Evolutionary conservation across 169 alveolate species (phyloP), one percentile per base, ranked within the genome.

Genomic region (Cryptosporidium canis): DNA sequence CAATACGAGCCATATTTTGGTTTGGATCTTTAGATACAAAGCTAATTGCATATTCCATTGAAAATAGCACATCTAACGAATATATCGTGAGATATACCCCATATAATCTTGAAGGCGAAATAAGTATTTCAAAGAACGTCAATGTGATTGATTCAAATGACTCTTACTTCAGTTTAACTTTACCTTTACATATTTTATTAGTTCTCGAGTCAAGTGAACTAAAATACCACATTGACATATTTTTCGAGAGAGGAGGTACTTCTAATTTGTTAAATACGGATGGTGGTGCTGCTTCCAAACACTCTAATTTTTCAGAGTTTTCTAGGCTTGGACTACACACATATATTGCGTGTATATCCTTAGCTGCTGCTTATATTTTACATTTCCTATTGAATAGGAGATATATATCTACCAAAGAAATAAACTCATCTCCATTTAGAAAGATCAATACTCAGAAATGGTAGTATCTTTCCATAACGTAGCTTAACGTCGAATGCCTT

Each of bases 361-460:
- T 67, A 7, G 37, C 48, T 45, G 33, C 18, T 27, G 12, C 53
- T 31, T 48, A 66, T 9, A 35, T 51, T 18, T 31, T 70, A 6
- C 33, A 70, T 29, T 37, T 70, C n/a, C 18, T 35, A 1, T 39
- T 14, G 2, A 37, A 31, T n/a, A 70, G 24, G 67, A 48, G 53
- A n/a, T 18, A 29, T 21, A n/a, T 7, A 47, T 18, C 31, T 16
- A 0, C 16, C 9, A 55, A 51, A 18, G 35, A 48, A 37, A 70
- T 0, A 12, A 47, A 70, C 33, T 56, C 53, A 41, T 61, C 84
- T 16, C 87, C 87, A 18, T 77, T 77, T 39, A 77, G 87, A 37
- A 77, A 66, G 41, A 16, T 66, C 5, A 66, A 66, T 21, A 66
- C 83, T 16, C 33, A 43, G 12, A 66, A 35, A 37, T 66, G 83